A percentile compares a stretch with the other conserved stretches of the same genome.
Conservation (phyloP, 441 rosid species). For the Erysimum cheiri region DNA sequence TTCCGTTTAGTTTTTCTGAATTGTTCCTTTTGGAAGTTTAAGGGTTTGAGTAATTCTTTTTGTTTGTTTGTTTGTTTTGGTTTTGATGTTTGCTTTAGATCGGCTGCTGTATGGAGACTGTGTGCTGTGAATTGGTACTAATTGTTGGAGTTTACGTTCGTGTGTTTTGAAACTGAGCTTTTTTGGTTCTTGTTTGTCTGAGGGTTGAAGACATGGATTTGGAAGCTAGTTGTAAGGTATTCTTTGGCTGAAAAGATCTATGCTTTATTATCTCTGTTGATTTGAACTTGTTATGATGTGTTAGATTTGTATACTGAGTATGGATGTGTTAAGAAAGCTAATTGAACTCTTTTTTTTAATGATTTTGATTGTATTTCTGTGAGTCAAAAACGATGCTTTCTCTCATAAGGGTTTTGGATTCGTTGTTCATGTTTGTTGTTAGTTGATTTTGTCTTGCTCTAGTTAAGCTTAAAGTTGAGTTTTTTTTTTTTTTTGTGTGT, state of each 20-base stretch:
- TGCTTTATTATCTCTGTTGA: slow-evolving; percentile 5
- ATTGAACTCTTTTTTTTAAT: neutral
- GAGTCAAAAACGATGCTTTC: neutral
- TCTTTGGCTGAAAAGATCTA: slow-evolving; percentile 1
- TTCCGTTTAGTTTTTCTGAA: slow-evolving; percentile 1
- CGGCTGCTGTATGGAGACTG: slow-evolving; percentile 44
- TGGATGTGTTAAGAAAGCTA: no score
- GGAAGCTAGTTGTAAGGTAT: slow-evolving; percentile 81
- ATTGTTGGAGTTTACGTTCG: slow-evolving; percentile 41
- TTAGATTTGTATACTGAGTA: slow-evolving; percentile 3
- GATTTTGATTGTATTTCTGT: neutral
- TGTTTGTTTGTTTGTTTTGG: slow-evolving; percentile 21
- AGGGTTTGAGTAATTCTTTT: slow-evolving; percentile 33
- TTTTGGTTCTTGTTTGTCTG: slow-evolving; percentile 34
- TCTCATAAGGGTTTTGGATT: slow-evolving; percentile 9
- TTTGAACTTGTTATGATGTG: no score
- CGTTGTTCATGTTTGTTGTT: neutral
- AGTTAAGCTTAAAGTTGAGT: slow-evolving; percentile 8
- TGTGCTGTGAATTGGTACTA: slow-evolving; percentile 43
- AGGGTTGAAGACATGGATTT: slow-evolving; percentile 68
- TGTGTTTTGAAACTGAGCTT: slow-evolving; percentile 41
- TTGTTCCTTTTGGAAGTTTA: slow-evolving; percentile 14
- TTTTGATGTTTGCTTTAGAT: slow-evolving; percentile 46
- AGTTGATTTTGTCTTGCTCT: slow-evolving; percentile 9
- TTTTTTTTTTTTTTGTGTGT: slow-evolving; percentile 11